Percentiles rank a stretch among this genome's conserved stretches.
Evolutionary conservation across 768 basidiomycete species (phyloP).

Genomic region (Omphalotus guepiniiformis): DNA sequence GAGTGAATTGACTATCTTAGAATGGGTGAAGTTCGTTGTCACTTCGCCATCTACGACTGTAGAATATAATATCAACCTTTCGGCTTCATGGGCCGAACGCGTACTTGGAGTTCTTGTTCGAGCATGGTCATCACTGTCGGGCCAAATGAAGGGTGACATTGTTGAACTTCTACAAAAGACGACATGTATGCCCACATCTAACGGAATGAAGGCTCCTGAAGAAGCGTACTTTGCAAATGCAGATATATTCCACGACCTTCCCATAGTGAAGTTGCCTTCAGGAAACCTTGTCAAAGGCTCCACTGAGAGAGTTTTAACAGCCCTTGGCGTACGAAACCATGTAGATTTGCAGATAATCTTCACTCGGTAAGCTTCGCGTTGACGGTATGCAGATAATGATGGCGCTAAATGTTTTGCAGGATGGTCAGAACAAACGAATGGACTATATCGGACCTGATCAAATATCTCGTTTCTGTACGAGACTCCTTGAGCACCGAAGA

Average conservation of each 20-base stretch:
- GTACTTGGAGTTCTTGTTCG: slow-evolving; percentile 64
- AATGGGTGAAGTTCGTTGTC: slow-evolving; percentile 72
- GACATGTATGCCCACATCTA: slow-evolving; percentile 67
- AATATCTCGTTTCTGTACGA: slow-evolving; percentile 83
- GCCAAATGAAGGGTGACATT: slow-evolving; percentile 42
- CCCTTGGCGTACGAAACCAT: slow-evolving; percentile 83
- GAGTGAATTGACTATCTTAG: slow-evolving; percentile 67
- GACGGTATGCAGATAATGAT: too few species aligned
- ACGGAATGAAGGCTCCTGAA: slow-evolving; percentile 66
- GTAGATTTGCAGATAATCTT: slow-evolving; percentile 95
- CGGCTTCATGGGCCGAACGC: slow-evolving; percentile 75
- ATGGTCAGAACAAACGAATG: slow-evolving; percentile 90
- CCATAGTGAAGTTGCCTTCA: slow-evolving; percentile 71
- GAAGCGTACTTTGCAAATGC: slow-evolving; percentile 84
- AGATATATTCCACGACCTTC: slow-evolving; percentile 85
- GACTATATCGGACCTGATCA: slow-evolving; percentile 80
- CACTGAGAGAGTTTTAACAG: slow-evolving; percentile 66
- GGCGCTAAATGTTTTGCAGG: slow-evolving; percentile 30
- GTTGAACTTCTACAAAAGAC: slow-evolving; percentile 43
- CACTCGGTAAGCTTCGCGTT: slow-evolving; percentile 54
- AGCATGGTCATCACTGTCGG: slow-evolving; percentile 65
- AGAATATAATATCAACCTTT: slow-evolving; percentile 60
- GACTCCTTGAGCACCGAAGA: slow-evolving; percentile 44
- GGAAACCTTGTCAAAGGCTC: slow-evolving; percentile 58
- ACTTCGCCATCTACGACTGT: slow-evolving; percentile 34